A percentile compares a stretch with the other conserved stretches of the same genome.
Conservation (phyloP, 345 rosid genomes). For the Clausena lansium region DNA sequence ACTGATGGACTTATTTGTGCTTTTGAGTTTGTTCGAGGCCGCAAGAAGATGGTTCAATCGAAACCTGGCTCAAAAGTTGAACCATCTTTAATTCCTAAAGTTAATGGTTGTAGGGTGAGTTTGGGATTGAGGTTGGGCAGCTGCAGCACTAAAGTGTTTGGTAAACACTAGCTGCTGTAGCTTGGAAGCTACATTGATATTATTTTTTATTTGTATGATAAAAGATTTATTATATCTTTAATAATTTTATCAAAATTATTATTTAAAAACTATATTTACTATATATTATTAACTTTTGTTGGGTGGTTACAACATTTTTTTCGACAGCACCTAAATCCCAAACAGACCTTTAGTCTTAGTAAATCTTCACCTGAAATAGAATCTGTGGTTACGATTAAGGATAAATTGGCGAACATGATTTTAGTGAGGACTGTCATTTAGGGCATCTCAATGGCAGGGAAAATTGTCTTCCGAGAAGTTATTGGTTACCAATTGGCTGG, state of each 20-base stretch:
- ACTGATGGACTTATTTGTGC: constrained; percentile 59
- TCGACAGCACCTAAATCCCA: too few relatives aligned
- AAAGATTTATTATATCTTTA: too few relatives aligned
- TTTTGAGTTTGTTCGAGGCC: constrained; percentile 42
- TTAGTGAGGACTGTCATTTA: constrained; percentile 1
- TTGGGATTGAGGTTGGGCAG: too few relatives aligned
- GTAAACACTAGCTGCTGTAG: too few relatives aligned
- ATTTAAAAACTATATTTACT: too few relatives aligned
- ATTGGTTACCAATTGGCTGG: constrained; percentile 64
- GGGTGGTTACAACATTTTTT: too few relatives aligned
- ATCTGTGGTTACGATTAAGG: not conserved
- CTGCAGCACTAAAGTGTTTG: too few relatives aligned
- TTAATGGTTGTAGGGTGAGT: too few relatives aligned
- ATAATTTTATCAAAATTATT: too few relatives aligned
- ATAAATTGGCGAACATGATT: not conserved
- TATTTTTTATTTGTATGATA: too few relatives aligned
- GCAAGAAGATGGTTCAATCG: constrained; percentile 21
- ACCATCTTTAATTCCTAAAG: not conserved
- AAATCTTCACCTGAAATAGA: constrained; percentile 11
- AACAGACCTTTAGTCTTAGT: not conserved
- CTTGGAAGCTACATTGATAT: too few relatives aligned
- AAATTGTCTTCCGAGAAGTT: constrained; percentile 23
- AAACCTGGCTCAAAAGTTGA: constrained; percentile 16
- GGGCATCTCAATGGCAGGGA: constrained; percentile 13
- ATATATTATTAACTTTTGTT: too few relatives aligned